A percentile compares a stretch with the other conserved stretches of the same genome.
Conservation (phyloP, 2,329 filamentous ascomycete genomes). For the Colletotrichum gloeosporioides region DNA sequence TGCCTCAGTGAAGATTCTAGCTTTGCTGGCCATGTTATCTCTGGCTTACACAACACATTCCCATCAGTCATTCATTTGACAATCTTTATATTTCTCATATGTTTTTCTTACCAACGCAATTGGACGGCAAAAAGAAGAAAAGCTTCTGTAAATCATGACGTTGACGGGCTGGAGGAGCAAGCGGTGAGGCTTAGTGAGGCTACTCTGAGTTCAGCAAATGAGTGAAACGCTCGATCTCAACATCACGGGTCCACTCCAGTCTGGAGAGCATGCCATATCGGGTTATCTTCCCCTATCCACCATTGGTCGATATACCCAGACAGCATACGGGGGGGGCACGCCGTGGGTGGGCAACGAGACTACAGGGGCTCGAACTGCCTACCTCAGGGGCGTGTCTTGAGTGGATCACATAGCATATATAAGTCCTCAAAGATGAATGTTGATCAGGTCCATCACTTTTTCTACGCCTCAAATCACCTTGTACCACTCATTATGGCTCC, state of each 20-base stretch:
- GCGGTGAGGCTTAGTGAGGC: not conserved
- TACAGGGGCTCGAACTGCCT: not conserved
- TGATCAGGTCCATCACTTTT: not conserved
- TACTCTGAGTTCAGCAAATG: not conserved
- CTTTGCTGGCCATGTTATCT: not conserved
- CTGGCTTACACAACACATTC: not conserved
- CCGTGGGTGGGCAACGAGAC: not conserved
- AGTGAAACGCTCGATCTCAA: not conserved
- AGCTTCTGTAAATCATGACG: not conserved
- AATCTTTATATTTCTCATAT: not conserved
- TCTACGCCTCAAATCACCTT: not conserved
- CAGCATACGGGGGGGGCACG: not conserved
- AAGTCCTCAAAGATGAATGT: not conserved
- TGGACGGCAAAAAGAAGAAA: not conserved
- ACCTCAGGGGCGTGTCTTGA: not conserved
- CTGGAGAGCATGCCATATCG: not conserved
- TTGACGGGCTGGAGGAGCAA: not conserved
- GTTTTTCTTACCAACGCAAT: not conserved
- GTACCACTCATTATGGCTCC: slow-evolving; percentile 10
- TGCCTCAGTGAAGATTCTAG: not conserved
- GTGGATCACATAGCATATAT: not conserved
- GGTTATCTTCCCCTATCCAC: not conserved
- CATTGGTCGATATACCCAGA: not conserved
- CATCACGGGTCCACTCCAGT: not conserved
- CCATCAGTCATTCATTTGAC: not conserved